Percentiles rank a stretch among this genome's conserved stretches.
Conservation (phyloP, 106 monocot species). For the Apostasia ramifera region DNA sequence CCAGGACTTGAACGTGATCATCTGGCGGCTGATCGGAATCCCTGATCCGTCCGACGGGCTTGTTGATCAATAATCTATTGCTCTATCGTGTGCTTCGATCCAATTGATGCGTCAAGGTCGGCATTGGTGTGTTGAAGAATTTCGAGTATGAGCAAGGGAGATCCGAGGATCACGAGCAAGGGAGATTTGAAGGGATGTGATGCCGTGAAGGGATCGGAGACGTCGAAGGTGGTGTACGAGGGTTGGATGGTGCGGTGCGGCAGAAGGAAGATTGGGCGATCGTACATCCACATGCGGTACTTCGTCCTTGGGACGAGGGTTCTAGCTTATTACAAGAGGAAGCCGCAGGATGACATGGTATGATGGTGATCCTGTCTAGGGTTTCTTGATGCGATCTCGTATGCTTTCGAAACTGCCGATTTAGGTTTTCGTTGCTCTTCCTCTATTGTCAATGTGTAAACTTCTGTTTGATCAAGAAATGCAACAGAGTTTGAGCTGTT, state of each 20-base stretch:
- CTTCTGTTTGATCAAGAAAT: not conserved
- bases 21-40: too few relatives aligned
- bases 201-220: constrained; percentile 9
- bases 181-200: not conserved
- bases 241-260: constrained; percentile 91
- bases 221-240: constrained; percentile 56
- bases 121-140: not conserved
- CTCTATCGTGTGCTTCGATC: too few relatives aligned
- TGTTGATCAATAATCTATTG: too few relatives aligned
- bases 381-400: too few relatives aligned
- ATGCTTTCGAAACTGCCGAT: not conserved
- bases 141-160: constrained; percentile 3
- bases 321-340: constrained; percentile 82
- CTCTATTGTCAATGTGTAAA: not conserved
- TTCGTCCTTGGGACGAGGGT: constrained; percentile 68
- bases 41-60: too few relatives aligned
- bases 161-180: not conserved
- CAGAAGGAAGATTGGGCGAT: constrained; percentile 68
- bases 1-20: too few relatives aligned
- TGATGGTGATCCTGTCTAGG: not conserved
- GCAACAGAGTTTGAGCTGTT: not conserved
- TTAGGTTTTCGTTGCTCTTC: not conserved
- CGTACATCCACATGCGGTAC: constrained; percentile 83
- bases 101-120: too few relatives aligned
- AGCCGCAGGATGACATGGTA: constrained; percentile 79